Conservation (phyloP, 257 asterid species). For the Dorcoceras hygrometricum region DNA sequence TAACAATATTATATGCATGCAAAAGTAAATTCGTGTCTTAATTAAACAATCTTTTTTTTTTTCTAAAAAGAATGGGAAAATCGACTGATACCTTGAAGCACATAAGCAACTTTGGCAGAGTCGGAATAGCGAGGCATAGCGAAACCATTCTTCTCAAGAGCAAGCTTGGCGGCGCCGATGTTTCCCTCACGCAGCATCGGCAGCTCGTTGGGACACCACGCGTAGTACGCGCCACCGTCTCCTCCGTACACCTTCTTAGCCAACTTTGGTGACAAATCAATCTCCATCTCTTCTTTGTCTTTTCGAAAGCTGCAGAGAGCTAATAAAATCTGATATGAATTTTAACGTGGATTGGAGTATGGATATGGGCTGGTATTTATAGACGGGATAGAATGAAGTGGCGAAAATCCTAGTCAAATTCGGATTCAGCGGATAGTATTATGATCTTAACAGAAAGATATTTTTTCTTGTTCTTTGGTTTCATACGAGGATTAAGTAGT, state of each 20-base stretch:
- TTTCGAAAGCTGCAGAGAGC: neutral
- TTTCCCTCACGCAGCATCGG: conserved; percentile 64
- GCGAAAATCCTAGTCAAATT: neutral
- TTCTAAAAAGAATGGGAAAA: no score
- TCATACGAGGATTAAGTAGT: no score
- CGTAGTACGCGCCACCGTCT: conserved; percentile 67
- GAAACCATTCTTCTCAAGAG: conserved; percentile 53
- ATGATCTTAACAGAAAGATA: neutral
- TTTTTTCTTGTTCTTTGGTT: no score
- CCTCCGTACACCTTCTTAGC: conserved; percentile 60
- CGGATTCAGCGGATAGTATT: neutral
- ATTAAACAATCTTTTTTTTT: neutral
- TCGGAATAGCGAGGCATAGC: conserved; percentile 66
- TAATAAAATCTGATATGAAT: neutral
- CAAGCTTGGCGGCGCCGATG: conserved; percentile 68
- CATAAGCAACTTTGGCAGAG: conserved; percentile 70
- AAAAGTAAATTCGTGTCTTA: no score
- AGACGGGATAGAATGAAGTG: neutral
- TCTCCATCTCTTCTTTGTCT: conserved; percentile 35
- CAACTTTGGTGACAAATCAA: conserved; percentile 61
- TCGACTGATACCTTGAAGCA: conserved; percentile 70
- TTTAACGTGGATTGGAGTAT: neutral
- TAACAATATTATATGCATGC: neutral
- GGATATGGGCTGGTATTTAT: neutral
- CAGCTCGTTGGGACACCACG: conserved; percentile 71